Evolutionary conservation across 345 rosid genomes (phyloP), one percentile per base, ranked within the genome.

Genomic region (Hibiscus syriacus): DNA sequence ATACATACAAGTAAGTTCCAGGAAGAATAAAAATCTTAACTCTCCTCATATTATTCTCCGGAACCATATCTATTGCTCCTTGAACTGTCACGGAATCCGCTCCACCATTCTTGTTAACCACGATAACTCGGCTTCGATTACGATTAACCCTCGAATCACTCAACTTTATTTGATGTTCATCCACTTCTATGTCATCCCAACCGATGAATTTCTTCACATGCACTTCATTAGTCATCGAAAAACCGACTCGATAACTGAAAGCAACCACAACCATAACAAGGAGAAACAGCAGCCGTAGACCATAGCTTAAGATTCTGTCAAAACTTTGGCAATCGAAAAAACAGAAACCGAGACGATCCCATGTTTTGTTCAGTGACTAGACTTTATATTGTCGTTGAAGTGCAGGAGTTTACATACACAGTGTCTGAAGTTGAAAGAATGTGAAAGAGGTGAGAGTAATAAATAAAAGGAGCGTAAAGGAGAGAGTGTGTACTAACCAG

Each of bases 41-140:
- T 79, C 98, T 87, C 3, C 75, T 68, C 0, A 80, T 74, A 79
- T 93, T 93, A 67, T 72, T 57, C 25, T 77, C 66, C 0, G 92
- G 88, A 19, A 93, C 94, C 89, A 90, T 69, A 72, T 93, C 82
- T n/a, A 93, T 71, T 5, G 96, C 98, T 54, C 91, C 97, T 80
- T 93, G 98, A 80, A 93, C 87, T 0, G 97, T 85, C 45, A 77
- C 58, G 54, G 96, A 87, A 78, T 90, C 90, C 39, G 91, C 92
- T 17, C 74, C 60, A 8, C 97, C 94, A 59, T 74, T 73, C 62
- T 77, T 77, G 76, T 87, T 93, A 59, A 93, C 98, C 9, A 93
- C 73, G 26, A 93, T 85, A 43, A 90, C 81, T 74, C 78, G 67
- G 56, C 74, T 80, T 19, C 23, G 13, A 45, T 79, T 85, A 39